Evolutionary conservation across 805 yeast genomes (phyloP).

Genomic region (Candida tammaniensis): DNA sequence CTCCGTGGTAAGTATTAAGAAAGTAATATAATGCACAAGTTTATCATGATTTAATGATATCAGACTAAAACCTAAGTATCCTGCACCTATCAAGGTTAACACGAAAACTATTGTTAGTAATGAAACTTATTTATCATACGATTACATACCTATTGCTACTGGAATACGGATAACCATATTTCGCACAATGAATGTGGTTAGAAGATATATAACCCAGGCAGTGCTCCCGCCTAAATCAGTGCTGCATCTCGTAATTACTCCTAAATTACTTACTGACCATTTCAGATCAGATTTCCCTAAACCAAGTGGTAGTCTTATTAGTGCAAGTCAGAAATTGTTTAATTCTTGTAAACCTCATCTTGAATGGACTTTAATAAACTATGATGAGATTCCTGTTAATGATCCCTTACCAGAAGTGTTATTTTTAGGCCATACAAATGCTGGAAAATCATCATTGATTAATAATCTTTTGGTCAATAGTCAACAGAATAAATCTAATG

Average conservation of each 20-base stretch:
- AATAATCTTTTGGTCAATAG: slow-evolving; percentile 51
- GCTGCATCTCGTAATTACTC: slow-evolving; percentile 16
- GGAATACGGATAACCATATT: slow-evolving; percentile 19
- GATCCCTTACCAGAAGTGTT: slow-evolving; percentile 62
- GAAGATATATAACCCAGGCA: too few relatives aligned
- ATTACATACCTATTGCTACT: slow-evolving; percentile 20
- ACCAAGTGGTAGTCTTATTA: slow-evolving; percentile 10
- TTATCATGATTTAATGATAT: slow-evolving; percentile 50
- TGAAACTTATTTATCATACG: slow-evolving; percentile 17
- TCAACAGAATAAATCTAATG: slow-evolving; percentile 18
- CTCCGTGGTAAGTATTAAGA: slow-evolving; percentile 45
- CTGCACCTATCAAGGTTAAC: slow-evolving; percentile 21
- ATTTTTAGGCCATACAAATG: slow-evolving; percentile 78
- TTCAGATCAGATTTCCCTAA: slow-evolving; percentile 18
- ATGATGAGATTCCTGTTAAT: slow-evolving; percentile 51
- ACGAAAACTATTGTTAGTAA: slow-evolving; percentile 23
- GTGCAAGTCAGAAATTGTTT: slow-evolving; percentile 35
- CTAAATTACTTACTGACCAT: slow-evolving; percentile 18
- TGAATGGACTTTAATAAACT: slow-evolving; percentile 61
- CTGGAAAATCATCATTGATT: slow-evolving; percentile 79
- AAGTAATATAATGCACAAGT: slow-evolving; percentile 46
- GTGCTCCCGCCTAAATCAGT: slow-evolving; percentile 8
- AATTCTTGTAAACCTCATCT: slow-evolving; percentile 43
- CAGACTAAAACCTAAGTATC: slow-evolving; percentile 52
- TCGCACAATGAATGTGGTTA: too few relatives aligned